A percentile compares a stretch with the other conserved stretches of the same genome.
Evolutionary conservation across 2,329 filamentous ascomycete genomes (phyloP).

Genomic region (Trichoderma oligosporum): DNA sequence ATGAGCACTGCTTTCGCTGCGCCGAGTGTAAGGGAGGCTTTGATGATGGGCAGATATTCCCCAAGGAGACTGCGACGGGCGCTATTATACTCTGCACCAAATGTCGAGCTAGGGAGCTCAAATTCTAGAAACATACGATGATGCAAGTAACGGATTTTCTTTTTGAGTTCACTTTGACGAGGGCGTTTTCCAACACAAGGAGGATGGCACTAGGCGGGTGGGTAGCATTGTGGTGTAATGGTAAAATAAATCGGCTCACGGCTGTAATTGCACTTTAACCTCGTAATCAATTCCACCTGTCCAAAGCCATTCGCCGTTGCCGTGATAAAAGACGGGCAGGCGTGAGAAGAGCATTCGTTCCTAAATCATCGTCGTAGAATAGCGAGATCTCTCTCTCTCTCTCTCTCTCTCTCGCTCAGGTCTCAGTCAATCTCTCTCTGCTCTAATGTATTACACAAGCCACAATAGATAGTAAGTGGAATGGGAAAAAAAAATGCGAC

Average conservation of each 20-base stretch:
- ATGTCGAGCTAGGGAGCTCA: constrained; percentile 59
- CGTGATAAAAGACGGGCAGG: background rate
- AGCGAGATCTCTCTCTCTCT: constrained; percentile 1
- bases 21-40: constrained; percentile 57
- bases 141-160: constrained; percentile 2
- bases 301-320: background rate
- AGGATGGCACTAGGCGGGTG: background rate
- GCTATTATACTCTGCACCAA: constrained; percentile 57
- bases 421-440: background rate
- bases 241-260: background rate
- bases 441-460: constrained; percentile 15
- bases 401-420: background rate
- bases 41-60: constrained; percentile 63
- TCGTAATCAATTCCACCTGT: background rate
- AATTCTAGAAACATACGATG: constrained; percentile 37
- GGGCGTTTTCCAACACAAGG: constrained; percentile 19
- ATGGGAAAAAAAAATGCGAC: constrained; percentile 8
- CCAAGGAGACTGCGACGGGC: constrained; percentile 48
- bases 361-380: constrained; percentile 5
- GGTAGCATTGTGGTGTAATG: constrained; percentile 5
- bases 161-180: constrained; percentile 12
- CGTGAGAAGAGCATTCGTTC: background rate
- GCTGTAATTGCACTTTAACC: constrained; percentile 4
- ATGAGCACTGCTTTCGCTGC: constrained; percentile 87
- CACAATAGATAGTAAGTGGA: constrained; percentile 7